phyloP scores from a whole-genome alignment of 139 green algal genomes.

The Zygnema circumcarinatum region DNA sequence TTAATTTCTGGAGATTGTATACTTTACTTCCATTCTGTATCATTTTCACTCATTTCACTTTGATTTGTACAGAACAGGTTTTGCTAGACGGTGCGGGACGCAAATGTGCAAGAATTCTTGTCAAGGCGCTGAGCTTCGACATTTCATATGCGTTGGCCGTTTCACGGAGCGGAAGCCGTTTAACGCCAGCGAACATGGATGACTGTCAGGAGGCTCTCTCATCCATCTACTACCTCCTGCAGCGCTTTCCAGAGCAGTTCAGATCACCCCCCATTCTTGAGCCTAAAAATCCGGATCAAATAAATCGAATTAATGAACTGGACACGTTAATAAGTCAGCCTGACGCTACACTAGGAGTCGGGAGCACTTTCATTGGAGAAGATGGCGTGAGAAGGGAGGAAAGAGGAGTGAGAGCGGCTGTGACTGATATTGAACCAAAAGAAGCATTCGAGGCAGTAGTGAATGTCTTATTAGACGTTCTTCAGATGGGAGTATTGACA shows the following conservation, averaged over 20 bases:
- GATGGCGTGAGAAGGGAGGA: not conserved
- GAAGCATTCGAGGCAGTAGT: not conserved
- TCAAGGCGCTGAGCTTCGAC: not conserved
- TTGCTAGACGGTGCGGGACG: conserved; percentile 12
- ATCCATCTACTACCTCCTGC: conserved; percentile 53
- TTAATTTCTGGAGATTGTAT: too few relatives aligned
- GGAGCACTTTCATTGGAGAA: not conserved
- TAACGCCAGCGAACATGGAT: conserved; percentile 49
- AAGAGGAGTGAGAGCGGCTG: conserved; percentile 26
- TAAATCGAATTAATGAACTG: not conserved
- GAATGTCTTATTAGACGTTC: conserved; percentile 15
- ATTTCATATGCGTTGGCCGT: not conserved
- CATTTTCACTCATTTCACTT: not conserved
- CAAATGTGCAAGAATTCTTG: conserved; percentile 15
- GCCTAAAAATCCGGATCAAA: not conserved
- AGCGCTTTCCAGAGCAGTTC: conserved; percentile 20
- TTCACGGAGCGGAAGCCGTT: not conserved
- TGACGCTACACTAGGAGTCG: not conserved
- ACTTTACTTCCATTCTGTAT: too few relatives aligned
- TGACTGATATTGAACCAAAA: not conserved
- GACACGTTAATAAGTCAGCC: not conserved
- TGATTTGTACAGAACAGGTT: not conserved
- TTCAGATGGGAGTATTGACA: conserved; percentile 38
- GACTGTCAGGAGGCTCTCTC: conserved; percentile 57
- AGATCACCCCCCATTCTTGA: not conserved